Conservation (phyloP, 352 stramenopile species). For the Globisporangium echinulatum region DNA sequence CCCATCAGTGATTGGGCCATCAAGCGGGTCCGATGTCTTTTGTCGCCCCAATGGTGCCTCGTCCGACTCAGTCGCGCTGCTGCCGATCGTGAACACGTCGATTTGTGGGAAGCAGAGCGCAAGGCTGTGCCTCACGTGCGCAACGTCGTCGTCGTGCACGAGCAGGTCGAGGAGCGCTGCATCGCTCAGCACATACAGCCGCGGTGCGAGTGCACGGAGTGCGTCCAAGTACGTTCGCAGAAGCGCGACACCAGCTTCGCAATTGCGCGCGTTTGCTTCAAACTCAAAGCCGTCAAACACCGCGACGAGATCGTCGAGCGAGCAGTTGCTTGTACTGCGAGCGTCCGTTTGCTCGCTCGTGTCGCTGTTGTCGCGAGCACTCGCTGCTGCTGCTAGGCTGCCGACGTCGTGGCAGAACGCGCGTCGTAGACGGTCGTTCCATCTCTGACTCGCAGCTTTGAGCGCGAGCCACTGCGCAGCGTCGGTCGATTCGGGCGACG, state of each 20-base stretch:
- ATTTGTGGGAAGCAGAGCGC: slow-evolving; percentile 34
- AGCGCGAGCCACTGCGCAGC: slow-evolving; percentile 11
- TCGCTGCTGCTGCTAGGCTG: background rate
- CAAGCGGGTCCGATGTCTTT: background rate
- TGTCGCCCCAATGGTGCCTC: too few relatives aligned
- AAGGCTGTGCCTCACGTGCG: slow-evolving; percentile 21
- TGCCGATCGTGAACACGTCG: slow-evolving; percentile 23
- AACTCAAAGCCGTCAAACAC: slow-evolving; percentile 61
- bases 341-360: background rate
- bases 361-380: background rate
- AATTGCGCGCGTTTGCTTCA: slow-evolving; percentile 22
- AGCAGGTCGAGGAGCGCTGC: slow-evolving; percentile 30
- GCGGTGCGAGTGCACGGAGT: slow-evolving; percentile 28
- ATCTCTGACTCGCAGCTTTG: slow-evolving; percentile 5
- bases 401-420: slow-evolving; percentile 4
- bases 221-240: slow-evolving; percentile 31
- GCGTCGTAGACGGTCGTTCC: slow-evolving; percentile 8
- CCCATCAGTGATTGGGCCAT: background rate
- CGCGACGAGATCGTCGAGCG: slow-evolving; percentile 30
- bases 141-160: slow-evolving; percentile 30
- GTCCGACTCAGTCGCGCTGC: background rate
- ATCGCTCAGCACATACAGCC: slow-evolving; percentile 38
- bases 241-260: slow-evolving; percentile 31
- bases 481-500: background rate
- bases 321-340: slow-evolving; percentile 11